Percentiles rank a stretch among this genome's conserved stretches.
Conservation (phyloP, 176 grass and related monocot species). For the Tillandsia leiboldiana region DNA sequence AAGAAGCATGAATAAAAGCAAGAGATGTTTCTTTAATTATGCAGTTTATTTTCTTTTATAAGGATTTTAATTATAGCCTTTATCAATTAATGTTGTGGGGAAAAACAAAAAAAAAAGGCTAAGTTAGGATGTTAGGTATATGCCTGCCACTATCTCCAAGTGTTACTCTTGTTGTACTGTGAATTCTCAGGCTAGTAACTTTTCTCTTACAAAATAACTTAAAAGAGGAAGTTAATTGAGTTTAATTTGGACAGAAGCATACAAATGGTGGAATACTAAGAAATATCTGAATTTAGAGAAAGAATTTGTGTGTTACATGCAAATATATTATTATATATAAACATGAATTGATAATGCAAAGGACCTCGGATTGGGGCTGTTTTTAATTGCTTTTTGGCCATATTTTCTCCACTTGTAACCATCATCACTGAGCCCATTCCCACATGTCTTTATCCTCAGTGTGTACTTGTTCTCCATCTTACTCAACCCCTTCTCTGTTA, state of each 20-base stretch:
- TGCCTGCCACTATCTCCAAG: too few species aligned
- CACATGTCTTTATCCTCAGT: conserved; percentile 59
- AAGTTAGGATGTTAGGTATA: too few species aligned
- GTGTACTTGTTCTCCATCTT: conserved; percentile 93
- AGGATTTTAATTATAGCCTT: neutral
- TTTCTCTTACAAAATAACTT: too few species aligned
- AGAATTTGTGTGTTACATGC: neutral
- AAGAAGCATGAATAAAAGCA: neutral
- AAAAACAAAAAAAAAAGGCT: too few species aligned
- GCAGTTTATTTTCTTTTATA: neutral
- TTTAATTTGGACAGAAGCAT: too few species aligned
- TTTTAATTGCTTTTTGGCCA: conserved; percentile 96
- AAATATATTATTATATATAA: neutral
- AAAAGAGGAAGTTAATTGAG: too few species aligned
- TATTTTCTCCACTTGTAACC: conserved; percentile 99
- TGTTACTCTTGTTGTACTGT: too few species aligned
- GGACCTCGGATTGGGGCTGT: conserved; percentile 92
- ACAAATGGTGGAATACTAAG: too few species aligned
- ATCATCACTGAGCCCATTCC: conserved; percentile 60
- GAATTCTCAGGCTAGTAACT: too few species aligned
- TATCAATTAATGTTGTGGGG: too few species aligned
- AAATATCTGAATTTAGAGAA: neutral
- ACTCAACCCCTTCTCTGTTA: conserved; percentile 56
- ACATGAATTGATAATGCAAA: neutral
- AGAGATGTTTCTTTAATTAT: neutral